A percentile compares a stretch with the other conserved stretches of the same genome.
Evolutionary conservation across 495 filamentous ascomycete genomes (phyloP).

Genomic region (Xylaria grammica): DNA sequence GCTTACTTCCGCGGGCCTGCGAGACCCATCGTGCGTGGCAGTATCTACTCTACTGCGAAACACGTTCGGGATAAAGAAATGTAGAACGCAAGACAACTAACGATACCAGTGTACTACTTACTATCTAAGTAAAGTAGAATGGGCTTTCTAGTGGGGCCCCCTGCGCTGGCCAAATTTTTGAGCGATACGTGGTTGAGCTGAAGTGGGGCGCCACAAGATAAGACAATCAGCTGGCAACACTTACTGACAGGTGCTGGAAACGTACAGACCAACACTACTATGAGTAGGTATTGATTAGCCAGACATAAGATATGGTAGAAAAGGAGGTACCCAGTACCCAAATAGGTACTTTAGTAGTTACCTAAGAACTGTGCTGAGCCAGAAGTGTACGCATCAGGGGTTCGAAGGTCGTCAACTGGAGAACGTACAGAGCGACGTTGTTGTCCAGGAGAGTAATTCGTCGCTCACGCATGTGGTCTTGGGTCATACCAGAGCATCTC

Average conservation of each 20-base stretch:
- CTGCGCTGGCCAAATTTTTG: constrained; percentile 16
- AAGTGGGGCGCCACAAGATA: constrained; percentile 2
- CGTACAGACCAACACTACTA: neutral
- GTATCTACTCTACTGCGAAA: constrained; percentile 6
- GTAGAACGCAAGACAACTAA: neutral
- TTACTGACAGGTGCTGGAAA: neutral
- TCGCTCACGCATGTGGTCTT: no score
- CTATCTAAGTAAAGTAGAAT: no score
- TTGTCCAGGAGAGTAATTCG: no score
- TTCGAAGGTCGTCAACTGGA: no score
- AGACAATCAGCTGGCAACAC: neutral
- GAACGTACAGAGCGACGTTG: no score
- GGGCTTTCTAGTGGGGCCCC: neutral
- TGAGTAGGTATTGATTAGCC: neutral
- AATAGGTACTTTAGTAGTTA: no score
- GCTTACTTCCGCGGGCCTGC: constrained; percentile 73
- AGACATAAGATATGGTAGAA: no score
- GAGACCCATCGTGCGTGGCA: constrained; percentile 66
- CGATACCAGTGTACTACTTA: constrained; percentile 15
- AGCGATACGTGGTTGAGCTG: constrained; percentile 4
- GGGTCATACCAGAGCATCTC: no score
- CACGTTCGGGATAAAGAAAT: neutral
- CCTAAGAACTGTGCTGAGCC: no score
- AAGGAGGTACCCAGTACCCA: no score
- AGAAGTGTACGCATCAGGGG: no score